Base-by-base conservation (phyloP, 2,329 filamentous ascomycete genomes). In the Fusarium sambucinum region DNA sequence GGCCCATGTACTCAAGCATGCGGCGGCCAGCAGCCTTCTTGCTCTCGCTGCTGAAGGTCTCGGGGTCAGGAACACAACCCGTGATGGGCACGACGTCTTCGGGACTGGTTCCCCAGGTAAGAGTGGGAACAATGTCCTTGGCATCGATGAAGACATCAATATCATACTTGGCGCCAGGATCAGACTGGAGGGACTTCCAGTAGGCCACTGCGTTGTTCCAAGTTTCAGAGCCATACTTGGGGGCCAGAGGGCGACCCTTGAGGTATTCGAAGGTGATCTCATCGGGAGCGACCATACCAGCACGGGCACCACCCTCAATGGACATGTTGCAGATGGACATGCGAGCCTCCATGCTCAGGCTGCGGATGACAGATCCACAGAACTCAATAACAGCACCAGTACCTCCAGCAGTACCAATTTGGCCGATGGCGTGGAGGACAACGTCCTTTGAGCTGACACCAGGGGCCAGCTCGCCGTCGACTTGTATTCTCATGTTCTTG, bases 291-390 rank as follows among this genome's bases (percentile, higher is more conserved):
- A 99, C 90, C 94, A 99, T 97, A 71, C 96, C 96, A 63, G 95
- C 95, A 82, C 96, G 88, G 47, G 96, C 96, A 80, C 96, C 96
- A 72, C 87, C 96, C 84, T 99, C 96, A 73, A 98, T 97, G 16
- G 94, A 94, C 96, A 98, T 98, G 84, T 99, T 99, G 85, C 96
- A 98, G 79, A 99, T 97, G 68, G 94, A 97, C 96, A 99, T 98
- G 72, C 96, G 90, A 42, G 95, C 96, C 81, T 98, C 96, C 88
- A 99, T 97, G 80, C 93, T 97, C 74, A 98, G 85, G 65, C 82
- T 83, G 73, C 93, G 90, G 77, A 99, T 97, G 65, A 96, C 93
- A 52, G 94, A 97, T 63, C 96, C 96, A 77, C 94, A 97, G 84
- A 95, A 99, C 83, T 99, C 96, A 75, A 99, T 97, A 70, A 98